Evolutionary conservation across 768 basidiomycete genomes (phyloP).

Genomic region (Russula griseocarnosa): DNA sequence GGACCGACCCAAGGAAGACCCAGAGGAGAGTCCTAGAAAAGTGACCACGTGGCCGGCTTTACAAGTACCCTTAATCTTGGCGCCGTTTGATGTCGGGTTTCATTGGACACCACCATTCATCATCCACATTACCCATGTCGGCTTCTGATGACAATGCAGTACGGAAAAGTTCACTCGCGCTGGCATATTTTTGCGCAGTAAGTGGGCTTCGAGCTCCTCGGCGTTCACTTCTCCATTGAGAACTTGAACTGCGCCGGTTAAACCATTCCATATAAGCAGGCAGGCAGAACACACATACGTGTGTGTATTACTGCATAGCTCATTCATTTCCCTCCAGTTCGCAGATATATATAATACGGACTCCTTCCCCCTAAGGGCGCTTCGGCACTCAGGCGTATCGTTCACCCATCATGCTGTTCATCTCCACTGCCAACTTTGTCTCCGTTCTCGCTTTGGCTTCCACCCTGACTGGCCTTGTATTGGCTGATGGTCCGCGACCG

Average conservation of each 20-base stretch:
- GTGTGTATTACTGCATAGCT: not conserved
- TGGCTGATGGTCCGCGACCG: conserved; percentile 10
- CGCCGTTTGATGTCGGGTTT: too few species aligned
- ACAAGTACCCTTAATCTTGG: too few species aligned
- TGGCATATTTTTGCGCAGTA: not conserved
- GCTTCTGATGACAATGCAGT: too few species aligned
- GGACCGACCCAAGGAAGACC: too few species aligned
- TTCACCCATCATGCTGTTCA: conserved; percentile 3
- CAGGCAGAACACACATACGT: not conserved
- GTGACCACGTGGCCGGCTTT: too few species aligned
- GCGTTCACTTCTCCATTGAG: not conserved
- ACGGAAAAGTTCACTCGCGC: too few species aligned
- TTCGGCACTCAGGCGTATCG: not conserved
- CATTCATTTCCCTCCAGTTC: not conserved
- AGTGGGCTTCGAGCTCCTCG: too few species aligned
- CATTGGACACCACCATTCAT: too few species aligned
- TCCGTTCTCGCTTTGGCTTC: conserved; percentile 9
- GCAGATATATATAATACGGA: not conserved
- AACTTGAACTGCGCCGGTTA: not conserved
- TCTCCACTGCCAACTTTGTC: not conserved
- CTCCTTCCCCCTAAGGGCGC: not conserved
- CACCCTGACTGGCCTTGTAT: conserved; percentile 5
- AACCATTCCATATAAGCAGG: not conserved
- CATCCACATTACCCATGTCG: too few species aligned
- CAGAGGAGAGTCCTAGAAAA: too few species aligned